Conservation (phyloP, 2,329 filamentous ascomycete species). For the Paracoccidioides lutzii region DNA sequence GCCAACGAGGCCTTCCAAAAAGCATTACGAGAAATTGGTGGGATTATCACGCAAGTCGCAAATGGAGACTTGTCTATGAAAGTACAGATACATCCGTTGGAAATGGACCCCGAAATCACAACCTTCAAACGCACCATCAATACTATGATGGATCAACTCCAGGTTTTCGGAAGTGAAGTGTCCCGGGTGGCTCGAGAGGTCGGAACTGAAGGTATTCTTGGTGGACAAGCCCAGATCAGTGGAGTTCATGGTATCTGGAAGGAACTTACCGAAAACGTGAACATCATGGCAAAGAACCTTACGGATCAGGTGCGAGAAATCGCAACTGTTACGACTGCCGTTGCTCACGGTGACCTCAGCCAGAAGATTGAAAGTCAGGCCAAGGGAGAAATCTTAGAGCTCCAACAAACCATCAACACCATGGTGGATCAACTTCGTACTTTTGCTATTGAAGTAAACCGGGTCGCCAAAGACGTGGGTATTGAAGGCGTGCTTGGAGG, state of each 20-base stretch:
- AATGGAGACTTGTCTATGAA: conserved; percentile 94
- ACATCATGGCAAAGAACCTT: conserved; percentile 72
- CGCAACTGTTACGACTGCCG: conserved; percentile 69
- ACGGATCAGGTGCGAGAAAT: conserved; percentile 79
- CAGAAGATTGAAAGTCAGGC: conserved; percentile 75
- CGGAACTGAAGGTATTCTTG: conserved; percentile 86
- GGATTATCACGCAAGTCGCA: conserved; percentile 91
- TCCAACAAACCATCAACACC: conserved; percentile 78
- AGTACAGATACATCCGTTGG: conserved; percentile 85
- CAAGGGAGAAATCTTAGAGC: conserved; percentile 66
- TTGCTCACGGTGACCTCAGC: conserved; percentile 69
- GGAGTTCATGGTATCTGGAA: conserved; percentile 97
- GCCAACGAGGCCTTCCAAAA: conserved; percentile 98
- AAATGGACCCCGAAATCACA: conserved; percentile 97
- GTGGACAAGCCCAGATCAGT: conserved; percentile 84
- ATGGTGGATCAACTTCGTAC: conserved; percentile 79
- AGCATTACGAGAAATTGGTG: conserved; percentile 87
- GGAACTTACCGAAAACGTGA: conserved; percentile 82
- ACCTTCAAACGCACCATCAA: conserved; percentile 98
- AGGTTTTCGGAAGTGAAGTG: conserved; percentile 92
- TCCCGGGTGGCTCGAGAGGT: conserved; percentile 90
- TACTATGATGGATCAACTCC: conserved; percentile 96
- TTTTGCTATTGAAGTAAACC: conserved; percentile 72
- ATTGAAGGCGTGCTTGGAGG: conserved; percentile 73
- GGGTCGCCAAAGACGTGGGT: conserved; percentile 70